Conservation (phyloP, 208 protist genomes). For the Acanthamoeba triangularis region DNA sequence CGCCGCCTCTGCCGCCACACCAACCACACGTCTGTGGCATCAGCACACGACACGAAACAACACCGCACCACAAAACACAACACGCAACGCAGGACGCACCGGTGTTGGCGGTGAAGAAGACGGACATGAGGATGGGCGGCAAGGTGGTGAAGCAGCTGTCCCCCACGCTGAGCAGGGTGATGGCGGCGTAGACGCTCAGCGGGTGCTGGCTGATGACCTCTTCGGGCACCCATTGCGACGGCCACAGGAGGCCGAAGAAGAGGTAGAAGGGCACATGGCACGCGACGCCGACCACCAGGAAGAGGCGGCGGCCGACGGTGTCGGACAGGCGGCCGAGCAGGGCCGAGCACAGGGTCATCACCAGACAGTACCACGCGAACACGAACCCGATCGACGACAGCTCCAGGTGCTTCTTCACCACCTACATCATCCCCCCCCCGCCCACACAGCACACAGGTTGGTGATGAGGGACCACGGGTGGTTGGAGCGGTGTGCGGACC, state of each 20-base stretch:
- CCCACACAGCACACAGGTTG: not conserved
- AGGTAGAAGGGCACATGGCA: slow-evolving; percentile 45
- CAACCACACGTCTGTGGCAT: not conserved
- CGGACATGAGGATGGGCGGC: slow-evolving; percentile 41
- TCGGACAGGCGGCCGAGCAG: slow-evolving; percentile 23
- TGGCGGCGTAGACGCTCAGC: not conserved
- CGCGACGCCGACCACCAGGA: not conserved
- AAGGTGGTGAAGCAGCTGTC: slow-evolving; percentile 60
- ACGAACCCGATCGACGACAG: slow-evolving; percentile 21
- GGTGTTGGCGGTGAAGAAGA: slow-evolving; percentile 60
- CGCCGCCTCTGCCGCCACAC: not conserved
- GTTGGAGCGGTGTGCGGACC: not conserved
- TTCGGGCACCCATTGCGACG: not conserved
- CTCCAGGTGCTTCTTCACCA: slow-evolving; percentile 20
- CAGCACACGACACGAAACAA: too few species aligned
- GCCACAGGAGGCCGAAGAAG: slow-evolving; percentile 54
- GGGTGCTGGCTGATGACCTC: slow-evolving; percentile 9
- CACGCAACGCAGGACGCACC: not conserved
- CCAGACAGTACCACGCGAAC: slow-evolving; percentile 17
- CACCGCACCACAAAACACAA: too few species aligned
- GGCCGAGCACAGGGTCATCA: slow-evolving; percentile 1
- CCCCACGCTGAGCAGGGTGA: slow-evolving; percentile 9
- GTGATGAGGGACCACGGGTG: not conserved
- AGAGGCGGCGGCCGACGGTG: not conserved
- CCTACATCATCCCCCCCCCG: not conserved